Evolutionary conservation across 176 grass and related monocot species (phyloP).

Genomic region (Juncus effusus): DNA sequence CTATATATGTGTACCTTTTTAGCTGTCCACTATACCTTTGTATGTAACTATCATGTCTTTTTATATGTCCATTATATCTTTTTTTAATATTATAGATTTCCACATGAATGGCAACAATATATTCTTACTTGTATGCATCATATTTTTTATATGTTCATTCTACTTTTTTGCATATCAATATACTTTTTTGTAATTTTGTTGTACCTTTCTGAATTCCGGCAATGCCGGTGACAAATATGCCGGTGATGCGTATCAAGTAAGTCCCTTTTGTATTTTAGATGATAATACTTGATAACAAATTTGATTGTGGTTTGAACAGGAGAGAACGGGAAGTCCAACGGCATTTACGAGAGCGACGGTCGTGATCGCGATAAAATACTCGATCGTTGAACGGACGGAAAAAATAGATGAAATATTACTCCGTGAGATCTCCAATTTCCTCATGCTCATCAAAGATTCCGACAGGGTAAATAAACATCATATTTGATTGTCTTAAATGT

Average conservation of each 20-base stretch:
- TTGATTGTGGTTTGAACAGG: slow-evolving; percentile 32
- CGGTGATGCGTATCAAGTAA: no score
- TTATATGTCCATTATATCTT: no score
- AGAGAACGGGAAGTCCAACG: slow-evolving; percentile 55
- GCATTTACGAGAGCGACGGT: slow-evolving; percentile 89
- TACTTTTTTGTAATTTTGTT: no score
- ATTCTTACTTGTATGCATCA: no score
- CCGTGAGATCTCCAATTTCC: slow-evolving; percentile 66
- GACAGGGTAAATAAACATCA: slow-evolving; percentile 48
- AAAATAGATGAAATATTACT: slow-evolving; percentile 84
- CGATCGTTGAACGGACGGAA: slow-evolving; percentile 84
- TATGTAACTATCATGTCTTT: no score
- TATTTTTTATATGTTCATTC: no score
- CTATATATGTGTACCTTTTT: not conserved
- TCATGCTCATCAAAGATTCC: slow-evolving; percentile 84
- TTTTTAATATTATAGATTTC: no score
- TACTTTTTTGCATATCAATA: no score
- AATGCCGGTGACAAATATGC: no score
- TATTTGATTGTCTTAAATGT: not conserved
- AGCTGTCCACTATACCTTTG: no score
- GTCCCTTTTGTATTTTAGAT: not conserved
- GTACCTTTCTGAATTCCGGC: no score
- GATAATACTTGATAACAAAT: not conserved
- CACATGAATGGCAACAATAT: no score
- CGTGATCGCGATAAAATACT: slow-evolving; percentile 86